Conservation (phyloP, 129 eudicot genomes). For the Flaveria sonorensis region DNA sequence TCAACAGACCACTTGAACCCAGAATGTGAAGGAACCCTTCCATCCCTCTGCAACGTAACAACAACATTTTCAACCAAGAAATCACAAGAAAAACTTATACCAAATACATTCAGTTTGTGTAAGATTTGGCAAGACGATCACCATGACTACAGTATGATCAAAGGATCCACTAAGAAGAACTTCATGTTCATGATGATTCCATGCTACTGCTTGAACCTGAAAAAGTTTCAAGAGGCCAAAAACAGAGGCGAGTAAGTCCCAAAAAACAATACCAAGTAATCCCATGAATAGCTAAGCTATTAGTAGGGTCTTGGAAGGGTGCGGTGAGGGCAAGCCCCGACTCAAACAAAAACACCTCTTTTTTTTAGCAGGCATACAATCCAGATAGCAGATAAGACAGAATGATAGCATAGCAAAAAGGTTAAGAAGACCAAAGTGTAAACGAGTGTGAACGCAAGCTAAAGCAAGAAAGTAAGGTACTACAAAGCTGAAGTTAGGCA, state of each 20-base stretch:
- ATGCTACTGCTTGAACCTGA: slow-evolving; percentile 96
- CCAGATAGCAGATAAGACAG: no score
- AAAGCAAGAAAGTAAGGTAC: no score
- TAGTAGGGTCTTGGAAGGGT: no score
- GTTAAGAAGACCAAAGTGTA: no score
- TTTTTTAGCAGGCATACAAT: no score
- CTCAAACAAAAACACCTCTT: no score
- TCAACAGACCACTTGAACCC: slow-evolving; percentile 78
- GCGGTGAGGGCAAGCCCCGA: no score
- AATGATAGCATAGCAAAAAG: no score
- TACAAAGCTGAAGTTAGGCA: no score
- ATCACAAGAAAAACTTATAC: background rate
- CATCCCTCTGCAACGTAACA: slow-evolving; percentile 63
- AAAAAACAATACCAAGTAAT: background rate
- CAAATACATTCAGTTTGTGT: background rate
- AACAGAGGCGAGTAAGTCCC: slow-evolving; percentile 12
- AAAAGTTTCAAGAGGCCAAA: background rate
- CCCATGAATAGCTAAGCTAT: no score
- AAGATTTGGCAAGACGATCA: slow-evolving; percentile 27
- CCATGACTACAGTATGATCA: slow-evolving; percentile 91
- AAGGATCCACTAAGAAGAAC: slow-evolving; percentile 94
- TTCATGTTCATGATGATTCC: slow-evolving; percentile 72
- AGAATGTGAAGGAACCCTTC: slow-evolving; percentile 60
- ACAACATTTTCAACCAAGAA: background rate
- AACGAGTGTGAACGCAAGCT: no score